Percentiles rank a stretch among this genome's conserved stretches.
Conservation (phyloP, 2,329 filamentous ascomycete genomes). For the Aspergillus eucalypticola region DNA sequence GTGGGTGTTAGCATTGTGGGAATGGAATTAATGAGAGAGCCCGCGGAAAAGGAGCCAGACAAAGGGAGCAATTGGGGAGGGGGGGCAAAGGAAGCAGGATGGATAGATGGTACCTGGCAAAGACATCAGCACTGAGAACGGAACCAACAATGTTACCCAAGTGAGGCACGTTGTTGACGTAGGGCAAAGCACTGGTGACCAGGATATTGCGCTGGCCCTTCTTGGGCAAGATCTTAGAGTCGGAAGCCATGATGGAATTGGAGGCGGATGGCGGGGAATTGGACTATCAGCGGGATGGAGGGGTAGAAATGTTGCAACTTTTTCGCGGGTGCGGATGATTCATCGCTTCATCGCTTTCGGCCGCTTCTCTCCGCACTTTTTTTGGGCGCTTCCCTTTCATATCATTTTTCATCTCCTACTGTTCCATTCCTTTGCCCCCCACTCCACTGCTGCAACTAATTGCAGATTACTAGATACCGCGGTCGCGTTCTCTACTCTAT, state of each 20-base stretch:
- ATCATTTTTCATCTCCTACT: conserved; percentile 56
- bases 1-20: conserved; percentile 17
- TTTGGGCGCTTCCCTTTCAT: conserved; percentile 43
- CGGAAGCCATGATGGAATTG: conserved; percentile 30
- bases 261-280: conserved; percentile 18
- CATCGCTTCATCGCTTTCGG: conserved; percentile 13
- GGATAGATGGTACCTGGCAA: conserved; percentile 51
- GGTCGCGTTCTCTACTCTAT: background rate
- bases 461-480: background rate
- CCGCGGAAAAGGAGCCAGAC: conserved; percentile 31
- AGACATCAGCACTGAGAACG: conserved; percentile 87
- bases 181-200: conserved; percentile 88
- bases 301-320: conserved; percentile 12
- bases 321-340: conserved; percentile 22
- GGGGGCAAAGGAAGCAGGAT: conserved; percentile 48
- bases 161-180: conserved; percentile 78
- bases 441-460: background rate
- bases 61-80: conserved; percentile 61
- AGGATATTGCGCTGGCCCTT: conserved; percentile 82
- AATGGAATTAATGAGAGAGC: background rate
- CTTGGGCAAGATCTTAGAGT: conserved; percentile 59
- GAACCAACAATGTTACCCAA: conserved; percentile 86
- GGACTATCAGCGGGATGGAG: conserved; percentile 10
- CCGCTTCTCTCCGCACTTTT: background rate
- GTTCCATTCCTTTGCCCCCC: background rate